A percentile compares a stretch with the other conserved stretches of the same genome.
Conservation (phyloP, 805 yeast species). For the Hanseniaspora singularis region DNA sequence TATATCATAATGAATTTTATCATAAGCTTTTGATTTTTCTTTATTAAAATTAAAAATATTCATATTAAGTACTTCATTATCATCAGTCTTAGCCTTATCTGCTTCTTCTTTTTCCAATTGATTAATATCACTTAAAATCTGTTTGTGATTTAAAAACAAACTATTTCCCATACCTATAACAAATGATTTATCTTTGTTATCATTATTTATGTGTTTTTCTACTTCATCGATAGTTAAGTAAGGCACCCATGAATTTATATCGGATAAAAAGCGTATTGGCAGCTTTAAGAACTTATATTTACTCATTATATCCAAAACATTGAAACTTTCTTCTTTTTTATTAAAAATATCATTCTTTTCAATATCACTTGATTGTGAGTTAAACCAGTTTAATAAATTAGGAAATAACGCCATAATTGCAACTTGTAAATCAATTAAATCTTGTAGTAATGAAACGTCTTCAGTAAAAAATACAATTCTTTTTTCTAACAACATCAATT, state of each 20-base stretch:
- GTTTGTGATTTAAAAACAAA: conserved; percentile 13
- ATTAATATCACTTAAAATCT: background rate
- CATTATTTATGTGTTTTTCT: background rate
- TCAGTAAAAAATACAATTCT: conserved; percentile 11
- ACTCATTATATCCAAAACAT: conserved; percentile 9
- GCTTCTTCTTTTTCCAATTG: background rate
- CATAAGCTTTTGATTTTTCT: background rate
- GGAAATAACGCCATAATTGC: conserved; percentile 5
- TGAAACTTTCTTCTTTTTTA: background rate
- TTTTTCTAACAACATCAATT: conserved; percentile 6
- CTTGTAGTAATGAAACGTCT: conserved; percentile 7
- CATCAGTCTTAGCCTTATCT: background rate
- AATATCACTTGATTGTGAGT: background rate
- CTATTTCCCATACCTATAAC: conserved; percentile 11
- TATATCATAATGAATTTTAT: conserved; percentile 8
- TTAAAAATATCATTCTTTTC: background rate
- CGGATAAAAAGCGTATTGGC: background rate
- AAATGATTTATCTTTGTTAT: background rate
- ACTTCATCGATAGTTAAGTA: conserved; percentile 12
- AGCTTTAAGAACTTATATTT: conserved; percentile 12
- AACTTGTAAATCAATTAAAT: conserved; percentile 5
- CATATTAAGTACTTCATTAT: background rate
- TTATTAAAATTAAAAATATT: too few relatives aligned
- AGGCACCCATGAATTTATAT: background rate
- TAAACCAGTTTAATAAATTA: conserved; percentile 5